phyloP scores from a whole-genome alignment of 2,329 filamentous ascomycete species.

The Chaetomiaceae sp. region DNA sequence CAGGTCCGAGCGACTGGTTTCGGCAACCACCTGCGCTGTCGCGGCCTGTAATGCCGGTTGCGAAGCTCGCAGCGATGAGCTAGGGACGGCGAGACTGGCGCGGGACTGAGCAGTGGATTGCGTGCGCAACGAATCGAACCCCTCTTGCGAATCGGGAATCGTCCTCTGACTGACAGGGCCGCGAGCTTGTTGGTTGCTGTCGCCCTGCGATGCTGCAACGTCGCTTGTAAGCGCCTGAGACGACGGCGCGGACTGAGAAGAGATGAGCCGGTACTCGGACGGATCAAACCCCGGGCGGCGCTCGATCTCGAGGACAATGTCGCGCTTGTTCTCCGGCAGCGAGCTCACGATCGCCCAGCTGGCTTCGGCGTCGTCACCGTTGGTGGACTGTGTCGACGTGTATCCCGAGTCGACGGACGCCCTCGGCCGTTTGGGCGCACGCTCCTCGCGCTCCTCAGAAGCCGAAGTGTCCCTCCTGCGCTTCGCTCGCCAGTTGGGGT shows the following conservation, averaged over 20 bases:
- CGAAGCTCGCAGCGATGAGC: slow-evolving; percentile 25
- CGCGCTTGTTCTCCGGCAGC: background rate
- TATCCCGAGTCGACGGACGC: slow-evolving; percentile 15
- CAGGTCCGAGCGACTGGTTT: background rate
- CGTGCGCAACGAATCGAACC: slow-evolving; percentile 18
- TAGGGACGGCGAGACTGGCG: background rate
- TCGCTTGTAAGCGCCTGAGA: slow-evolving; percentile 9
- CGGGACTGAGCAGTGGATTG: background rate
- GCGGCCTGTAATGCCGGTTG: background rate
- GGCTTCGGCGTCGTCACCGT: background rate
- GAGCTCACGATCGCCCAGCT: slow-evolving; percentile 6
- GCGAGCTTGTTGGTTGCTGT: background rate
- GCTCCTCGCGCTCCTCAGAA: background rate
- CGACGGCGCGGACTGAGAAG: slow-evolving; percentile 14
- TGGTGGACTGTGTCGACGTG: slow-evolving; percentile 16
- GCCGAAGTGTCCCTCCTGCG: background rate
- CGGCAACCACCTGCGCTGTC: background rate
- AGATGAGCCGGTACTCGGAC: slow-evolving; percentile 17
- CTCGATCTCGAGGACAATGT: slow-evolving; percentile 20
- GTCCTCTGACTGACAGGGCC: slow-evolving; percentile 32
- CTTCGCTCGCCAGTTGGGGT: slow-evolving; percentile 14
- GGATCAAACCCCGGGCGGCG: slow-evolving; percentile 21
- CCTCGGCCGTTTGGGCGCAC: slow-evolving; percentile 1
- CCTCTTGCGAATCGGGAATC: slow-evolving; percentile 43
- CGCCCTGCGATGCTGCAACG: background rate